phyloP scores from a whole-genome alignment of 1,284 basidiomycete genomes.

The Sanguinoderma infundibulare region DNA sequence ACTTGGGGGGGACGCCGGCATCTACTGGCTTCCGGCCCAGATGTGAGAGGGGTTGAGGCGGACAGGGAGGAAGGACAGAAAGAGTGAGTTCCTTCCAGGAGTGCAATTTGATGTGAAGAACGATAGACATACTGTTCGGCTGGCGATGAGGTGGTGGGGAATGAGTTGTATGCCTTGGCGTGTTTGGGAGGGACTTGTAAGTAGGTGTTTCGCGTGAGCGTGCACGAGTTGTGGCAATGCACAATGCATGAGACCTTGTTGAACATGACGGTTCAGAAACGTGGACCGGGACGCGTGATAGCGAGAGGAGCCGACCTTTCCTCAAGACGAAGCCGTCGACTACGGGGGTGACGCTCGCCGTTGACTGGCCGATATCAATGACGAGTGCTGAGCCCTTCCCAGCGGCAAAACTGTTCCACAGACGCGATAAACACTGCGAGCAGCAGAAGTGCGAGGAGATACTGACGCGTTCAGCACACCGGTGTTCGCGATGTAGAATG shows the following conservation, averaged over 20 bases:
- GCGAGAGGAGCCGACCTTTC: slow-evolving; percentile 65
- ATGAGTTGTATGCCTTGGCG: slow-evolving; percentile 67
- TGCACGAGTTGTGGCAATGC: slow-evolving; percentile 79
- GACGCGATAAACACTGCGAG: neutral
- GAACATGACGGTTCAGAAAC: slow-evolving; percentile 33
- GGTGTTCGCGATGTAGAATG: slow-evolving; percentile 96
- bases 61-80: neutral
- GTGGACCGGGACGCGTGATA: slow-evolving; percentile 55
- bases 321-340: slow-evolving; percentile 98
- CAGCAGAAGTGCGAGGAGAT: neutral
- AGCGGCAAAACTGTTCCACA: slow-evolving; percentile 78
- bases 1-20: slow-evolving; percentile 61
- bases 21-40: slow-evolving; percentile 59
- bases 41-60: neutral
- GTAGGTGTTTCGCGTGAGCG: slow-evolving; percentile 70
- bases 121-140: slow-evolving; percentile 57
- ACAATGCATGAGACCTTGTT: slow-evolving; percentile 70
- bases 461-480: slow-evolving; percentile 93
- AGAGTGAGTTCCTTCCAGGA: neutral
- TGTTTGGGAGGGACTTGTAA: slow-evolving; percentile 49
- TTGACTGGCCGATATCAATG: slow-evolving; percentile 90
- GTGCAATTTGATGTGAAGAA: neutral
- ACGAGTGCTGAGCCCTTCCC: slow-evolving; percentile 96
- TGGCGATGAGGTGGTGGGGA: slow-evolving; percentile 89
- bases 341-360: slow-evolving; percentile 92